These are phyloP conservation scores for Psilocybe cyanescens DNA, from an alignment of 768 basidiomycete species.

Conservation along the genomic window DNA sequence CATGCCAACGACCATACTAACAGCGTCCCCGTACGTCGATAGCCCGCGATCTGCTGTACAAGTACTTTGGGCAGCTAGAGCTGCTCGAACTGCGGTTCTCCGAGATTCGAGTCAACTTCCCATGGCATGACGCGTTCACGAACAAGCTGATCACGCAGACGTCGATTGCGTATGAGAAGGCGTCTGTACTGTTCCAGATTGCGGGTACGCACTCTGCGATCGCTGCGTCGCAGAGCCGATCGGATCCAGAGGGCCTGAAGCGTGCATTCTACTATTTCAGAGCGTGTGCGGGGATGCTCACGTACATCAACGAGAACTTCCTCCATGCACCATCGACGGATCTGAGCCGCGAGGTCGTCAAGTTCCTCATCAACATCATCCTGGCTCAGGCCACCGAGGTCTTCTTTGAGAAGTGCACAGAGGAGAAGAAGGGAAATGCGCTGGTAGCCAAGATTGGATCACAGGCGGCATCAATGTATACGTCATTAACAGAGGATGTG, in stretches of 20 bases:
- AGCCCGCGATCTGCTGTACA: constrained; percentile 95
- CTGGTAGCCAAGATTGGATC: constrained; percentile 85
- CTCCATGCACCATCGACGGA: constrained; percentile 97
- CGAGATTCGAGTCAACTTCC: constrained; percentile 94
- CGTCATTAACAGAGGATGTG: constrained; percentile 82
- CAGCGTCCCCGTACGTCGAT: background rate
- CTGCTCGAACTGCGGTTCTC: constrained; percentile 96
- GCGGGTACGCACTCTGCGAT: constrained; percentile 93
- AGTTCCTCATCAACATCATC: constrained; percentile 87
- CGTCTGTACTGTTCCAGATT: constrained; percentile 95
- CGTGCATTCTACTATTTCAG: constrained; percentile 92
- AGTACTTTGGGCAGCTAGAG: constrained; percentile 99
- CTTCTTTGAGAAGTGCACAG: constrained; percentile 92
- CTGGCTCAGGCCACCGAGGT: constrained; percentile 95
- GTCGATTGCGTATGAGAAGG: constrained; percentile 97
- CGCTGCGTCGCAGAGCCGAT: constrained; percentile 81
- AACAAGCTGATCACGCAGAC: constrained; percentile 92
- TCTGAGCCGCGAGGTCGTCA: constrained; percentile 91
- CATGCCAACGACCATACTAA: background rate
- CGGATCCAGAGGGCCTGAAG: constrained; percentile 91
- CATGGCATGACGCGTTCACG: constrained; percentile 98
- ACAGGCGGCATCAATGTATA: constrained; percentile 84
- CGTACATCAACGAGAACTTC: constrained; percentile 99
- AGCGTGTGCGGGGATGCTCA: constrained; percentile 93
- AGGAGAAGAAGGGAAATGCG: constrained; percentile 84